Conservation (phyloP, 768 basidiomycete genomes). For the Nidularia pulvinata region DNA sequence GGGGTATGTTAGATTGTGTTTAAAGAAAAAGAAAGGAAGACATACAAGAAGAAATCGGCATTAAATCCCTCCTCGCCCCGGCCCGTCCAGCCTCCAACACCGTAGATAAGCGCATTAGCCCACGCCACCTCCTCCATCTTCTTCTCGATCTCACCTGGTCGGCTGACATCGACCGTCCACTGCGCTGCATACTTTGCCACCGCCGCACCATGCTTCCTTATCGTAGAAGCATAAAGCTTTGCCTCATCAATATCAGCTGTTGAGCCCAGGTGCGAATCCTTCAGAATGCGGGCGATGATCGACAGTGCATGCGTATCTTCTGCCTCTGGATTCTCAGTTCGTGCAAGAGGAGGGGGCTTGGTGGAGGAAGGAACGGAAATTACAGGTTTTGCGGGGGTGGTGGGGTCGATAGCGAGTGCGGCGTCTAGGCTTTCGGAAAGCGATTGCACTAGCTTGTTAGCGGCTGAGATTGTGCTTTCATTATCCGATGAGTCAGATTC, state of each 20-base stretch:
- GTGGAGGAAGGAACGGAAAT: neutral
- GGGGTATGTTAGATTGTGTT: conserved; percentile 16
- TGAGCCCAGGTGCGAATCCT: neutral
- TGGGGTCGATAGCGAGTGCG: conserved; percentile 1
- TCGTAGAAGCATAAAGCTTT: neutral
- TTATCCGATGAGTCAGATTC: neutral
- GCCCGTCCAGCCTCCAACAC: conserved; percentile 45
- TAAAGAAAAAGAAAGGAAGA: neutral
- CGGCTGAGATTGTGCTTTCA: neutral
- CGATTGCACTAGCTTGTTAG: neutral
- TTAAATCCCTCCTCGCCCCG: conserved; percentile 32
- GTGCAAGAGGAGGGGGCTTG: neutral
- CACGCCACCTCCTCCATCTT: conserved; percentile 69
- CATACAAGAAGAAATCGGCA: conserved; percentile 62
- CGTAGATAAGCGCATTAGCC: conserved; percentile 52
- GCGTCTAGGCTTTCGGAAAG: neutral
- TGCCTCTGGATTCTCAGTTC: too few species aligned
- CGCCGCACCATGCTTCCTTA: neutral
- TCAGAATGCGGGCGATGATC: neutral
- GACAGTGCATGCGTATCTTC: neutral
- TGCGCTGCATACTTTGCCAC: conserved; percentile 2
- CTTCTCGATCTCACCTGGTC: conserved; percentile 25
- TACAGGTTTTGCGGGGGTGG: neutral
- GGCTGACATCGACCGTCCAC: conserved; percentile 39
- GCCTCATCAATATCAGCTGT: neutral